These are phyloP conservation scores for Starmera dryadoides DNA, from an alignment of 805 yeast species.

Conservation along the genomic window DNA sequence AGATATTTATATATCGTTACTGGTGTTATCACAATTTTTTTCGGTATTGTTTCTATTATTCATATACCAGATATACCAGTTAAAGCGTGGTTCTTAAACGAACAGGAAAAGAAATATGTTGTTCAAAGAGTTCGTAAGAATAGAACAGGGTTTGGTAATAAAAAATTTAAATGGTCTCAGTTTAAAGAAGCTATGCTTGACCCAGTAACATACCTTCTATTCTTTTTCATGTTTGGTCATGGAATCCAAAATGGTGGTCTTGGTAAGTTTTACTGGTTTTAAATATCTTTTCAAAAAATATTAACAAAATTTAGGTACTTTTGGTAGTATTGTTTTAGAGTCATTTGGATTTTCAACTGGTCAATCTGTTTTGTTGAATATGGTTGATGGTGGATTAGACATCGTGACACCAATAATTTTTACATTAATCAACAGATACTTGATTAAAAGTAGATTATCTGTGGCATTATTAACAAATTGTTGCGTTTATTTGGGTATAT, in stretches of 20 bases:
- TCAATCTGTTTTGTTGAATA: conserved; percentile 26
- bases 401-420: conserved; percentile 21
- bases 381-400: conserved; percentile 18
- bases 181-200: conserved; percentile 35
- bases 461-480: not conserved
- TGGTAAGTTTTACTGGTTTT: too few species aligned
- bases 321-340: conserved; percentile 15
- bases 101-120: conserved; percentile 29
- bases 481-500: conserved; percentile 22
- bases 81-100: conserved; percentile 29
- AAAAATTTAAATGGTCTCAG: conserved; percentile 37
- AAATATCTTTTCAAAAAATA: too few species aligned
- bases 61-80: conserved; percentile 42
- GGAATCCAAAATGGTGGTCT: conserved; percentile 36
- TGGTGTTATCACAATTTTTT: conserved; percentile 42
- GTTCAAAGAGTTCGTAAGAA: conserved; percentile 35
- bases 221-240: conserved; percentile 23
- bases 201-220: conserved; percentile 29
- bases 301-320: too few species aligned
- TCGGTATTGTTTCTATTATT: conserved; percentile 32
- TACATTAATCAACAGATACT: conserved; percentile 15
- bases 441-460: not conserved
- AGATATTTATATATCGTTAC: conserved; percentile 40
- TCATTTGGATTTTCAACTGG: conserved; percentile 17
- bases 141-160: conserved; percentile 41